Percentiles rank a stretch among this genome's conserved stretches.
Conservation (phyloP, 169 alveolate genomes). For the Theileria equi region DNA sequence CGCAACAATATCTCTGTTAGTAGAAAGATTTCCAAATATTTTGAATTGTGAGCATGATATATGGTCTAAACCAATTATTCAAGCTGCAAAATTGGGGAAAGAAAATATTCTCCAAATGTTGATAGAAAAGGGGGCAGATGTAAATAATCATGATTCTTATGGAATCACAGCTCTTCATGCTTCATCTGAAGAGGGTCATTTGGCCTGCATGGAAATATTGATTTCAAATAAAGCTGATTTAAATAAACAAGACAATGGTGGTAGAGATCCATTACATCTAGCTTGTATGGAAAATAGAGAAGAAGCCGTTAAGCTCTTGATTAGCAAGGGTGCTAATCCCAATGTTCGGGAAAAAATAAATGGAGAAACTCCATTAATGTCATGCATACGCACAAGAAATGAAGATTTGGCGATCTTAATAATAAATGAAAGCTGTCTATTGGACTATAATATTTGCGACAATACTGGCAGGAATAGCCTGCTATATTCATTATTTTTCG, state of each 20-base stretch:
- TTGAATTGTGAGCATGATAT: constrained; percentile 76
- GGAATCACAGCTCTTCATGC: constrained; percentile 74
- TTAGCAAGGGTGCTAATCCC: constrained; percentile 45
- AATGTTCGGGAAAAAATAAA: constrained; percentile 68
- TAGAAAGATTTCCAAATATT: constrained; percentile 77
- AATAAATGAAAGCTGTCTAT: constrained; percentile 23
- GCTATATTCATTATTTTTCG: constrained; percentile 1
- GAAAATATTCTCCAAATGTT: constrained; percentile 55
- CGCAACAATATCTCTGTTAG: constrained; percentile 66
- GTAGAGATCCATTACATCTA: constrained; percentile 72
- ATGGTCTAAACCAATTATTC: constrained; percentile 82
- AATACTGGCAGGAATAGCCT: not conserved
- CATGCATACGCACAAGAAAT: constrained; percentile 79
- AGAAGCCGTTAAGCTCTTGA: constrained; percentile 47
- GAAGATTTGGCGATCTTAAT: constrained; percentile 72
- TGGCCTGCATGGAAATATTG: constrained; percentile 68
- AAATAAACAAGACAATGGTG: constrained; percentile 58
- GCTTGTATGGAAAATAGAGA: constrained; percentile 71
- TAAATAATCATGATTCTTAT: constrained; percentile 41
- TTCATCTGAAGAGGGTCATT: constrained; percentile 79
- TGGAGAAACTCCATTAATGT: constrained; percentile 83
- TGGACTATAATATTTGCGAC: constrained; percentile 2
- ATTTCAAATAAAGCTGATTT: constrained; percentile 63
- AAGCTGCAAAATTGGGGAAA: constrained; percentile 72
- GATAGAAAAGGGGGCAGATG: constrained; percentile 45